A percentile compares a stretch with the other conserved stretches of the same genome.
phyloP scores from a whole-genome alignment of 2,329 filamentous ascomycete species.

The Neopestalotiopsis clavispora region DNA sequence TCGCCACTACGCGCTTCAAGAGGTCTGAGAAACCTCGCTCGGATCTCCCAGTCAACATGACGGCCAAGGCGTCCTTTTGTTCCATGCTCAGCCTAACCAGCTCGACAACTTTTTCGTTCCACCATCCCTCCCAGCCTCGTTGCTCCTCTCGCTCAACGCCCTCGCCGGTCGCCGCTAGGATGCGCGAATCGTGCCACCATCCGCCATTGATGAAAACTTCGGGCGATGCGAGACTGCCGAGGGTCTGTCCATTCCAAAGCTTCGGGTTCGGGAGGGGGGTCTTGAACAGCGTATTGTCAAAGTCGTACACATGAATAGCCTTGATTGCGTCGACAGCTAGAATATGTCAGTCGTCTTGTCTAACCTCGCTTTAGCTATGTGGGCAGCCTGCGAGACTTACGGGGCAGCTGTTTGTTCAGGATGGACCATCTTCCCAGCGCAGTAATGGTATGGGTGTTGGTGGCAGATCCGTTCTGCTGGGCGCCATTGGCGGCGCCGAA shows the following conservation, averaged over 20 bases:
- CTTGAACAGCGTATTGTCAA: conserved; percentile 95
- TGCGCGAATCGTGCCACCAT: conserved; percentile 95
- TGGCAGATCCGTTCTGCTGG: conserved; percentile 22
- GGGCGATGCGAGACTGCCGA: conserved; percentile 76
- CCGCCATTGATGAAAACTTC: conserved; percentile 82
- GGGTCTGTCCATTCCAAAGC: conserved; percentile 80
- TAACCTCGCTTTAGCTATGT: neutral
- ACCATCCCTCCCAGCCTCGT: conserved; percentile 89
- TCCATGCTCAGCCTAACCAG: conserved; percentile 81
- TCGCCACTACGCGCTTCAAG: conserved; percentile 78
- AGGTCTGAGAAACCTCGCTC: conserved; percentile 79
- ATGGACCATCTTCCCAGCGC: conserved; percentile 86
- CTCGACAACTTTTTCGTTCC: conserved; percentile 89
- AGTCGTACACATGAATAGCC: conserved; percentile 91
- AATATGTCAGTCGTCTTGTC: conserved; percentile 19
- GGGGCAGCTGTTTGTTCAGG: conserved; percentile 72
- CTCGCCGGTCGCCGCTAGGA: conserved; percentile 84
- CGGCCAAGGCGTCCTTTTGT: conserved; percentile 82
- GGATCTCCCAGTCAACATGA: conserved; percentile 85
- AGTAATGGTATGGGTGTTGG: conserved; percentile 63
- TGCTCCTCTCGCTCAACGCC: conserved; percentile 82
- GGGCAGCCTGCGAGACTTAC: neutral
- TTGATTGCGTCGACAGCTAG: conserved; percentile 71
- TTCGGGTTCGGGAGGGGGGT: conserved; percentile 88
- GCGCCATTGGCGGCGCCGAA: conserved; percentile 22